A percentile compares a stretch with the other conserved stretches of the same genome.
Evolutionary conservation across 2,329 filamentous ascomycete species (phyloP).

Genomic region (Bipolaris cookei): DNA sequence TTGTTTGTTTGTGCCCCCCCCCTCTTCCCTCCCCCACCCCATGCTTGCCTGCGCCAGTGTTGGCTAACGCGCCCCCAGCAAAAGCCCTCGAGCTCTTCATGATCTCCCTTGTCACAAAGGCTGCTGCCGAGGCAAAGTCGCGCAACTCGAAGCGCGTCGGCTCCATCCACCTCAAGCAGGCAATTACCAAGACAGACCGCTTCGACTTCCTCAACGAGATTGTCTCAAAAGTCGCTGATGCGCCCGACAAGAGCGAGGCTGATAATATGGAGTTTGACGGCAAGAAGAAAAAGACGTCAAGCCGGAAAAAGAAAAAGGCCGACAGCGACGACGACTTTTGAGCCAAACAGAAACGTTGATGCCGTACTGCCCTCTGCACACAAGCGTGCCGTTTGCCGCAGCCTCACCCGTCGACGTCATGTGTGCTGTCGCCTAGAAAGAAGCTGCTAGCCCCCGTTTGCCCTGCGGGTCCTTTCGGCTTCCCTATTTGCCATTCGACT

Average conservation of each 20-base stretch:
- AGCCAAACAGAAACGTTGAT: slow-evolving; percentile 5
- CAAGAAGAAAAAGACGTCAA: slow-evolving; percentile 53
- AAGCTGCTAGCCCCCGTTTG: not conserved
- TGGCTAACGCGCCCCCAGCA: slow-evolving; percentile 55
- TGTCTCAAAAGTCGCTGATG: slow-evolving; percentile 80
- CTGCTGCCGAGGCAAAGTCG: slow-evolving; percentile 80
- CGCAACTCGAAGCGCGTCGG: slow-evolving; percentile 89
- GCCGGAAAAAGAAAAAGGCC: slow-evolving; percentile 48
- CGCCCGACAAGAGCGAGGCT: slow-evolving; percentile 59
- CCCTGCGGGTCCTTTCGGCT: not conserved
- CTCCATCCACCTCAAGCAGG: slow-evolving; percentile 88
- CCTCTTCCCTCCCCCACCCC: not conserved
- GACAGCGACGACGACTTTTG: slow-evolving; percentile 49
- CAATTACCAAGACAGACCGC: slow-evolving; percentile 85
- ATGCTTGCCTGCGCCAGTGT: not conserved
- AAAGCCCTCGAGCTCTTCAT: slow-evolving; percentile 98
- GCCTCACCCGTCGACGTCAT: not conserved
- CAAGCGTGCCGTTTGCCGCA: not conserved
- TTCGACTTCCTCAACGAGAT: slow-evolving; percentile 95
- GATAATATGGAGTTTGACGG: slow-evolving; percentile 50
- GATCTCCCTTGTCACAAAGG: slow-evolving; percentile 89
- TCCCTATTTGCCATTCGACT: not conserved
- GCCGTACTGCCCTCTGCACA: not conserved
- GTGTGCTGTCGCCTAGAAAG: not conserved
- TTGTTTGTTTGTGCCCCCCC: slow-evolving; percentile 68